These are phyloP conservation scores for Phaeoacremonium minimum DNA, from an alignment of 2,329 filamentous ascomycete genomes.

Conservation along the genomic window DNA sequence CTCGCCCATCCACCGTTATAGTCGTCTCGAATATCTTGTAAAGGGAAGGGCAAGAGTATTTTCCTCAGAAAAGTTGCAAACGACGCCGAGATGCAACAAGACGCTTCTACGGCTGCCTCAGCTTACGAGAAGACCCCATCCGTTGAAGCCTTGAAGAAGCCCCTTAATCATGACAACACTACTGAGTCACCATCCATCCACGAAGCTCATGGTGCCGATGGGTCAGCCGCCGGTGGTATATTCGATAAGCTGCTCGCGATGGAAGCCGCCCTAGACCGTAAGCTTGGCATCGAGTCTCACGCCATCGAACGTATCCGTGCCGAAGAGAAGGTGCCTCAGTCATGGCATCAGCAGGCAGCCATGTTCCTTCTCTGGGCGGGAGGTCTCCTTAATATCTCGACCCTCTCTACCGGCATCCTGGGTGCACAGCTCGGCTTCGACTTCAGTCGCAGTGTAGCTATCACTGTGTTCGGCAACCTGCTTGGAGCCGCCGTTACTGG, in stretches of 20 bases:
- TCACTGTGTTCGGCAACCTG: constrained; percentile 40
- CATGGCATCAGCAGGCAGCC: constrained; percentile 33
- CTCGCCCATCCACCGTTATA: too few species aligned
- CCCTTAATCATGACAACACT: too few species aligned
- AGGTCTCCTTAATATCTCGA: constrained; percentile 44
- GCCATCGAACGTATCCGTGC: constrained; percentile 38
- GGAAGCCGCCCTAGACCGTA: constrained; percentile 37
- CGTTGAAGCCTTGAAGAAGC: too few species aligned
- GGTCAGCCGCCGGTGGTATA: too few species aligned
- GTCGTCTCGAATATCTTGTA: too few species aligned
- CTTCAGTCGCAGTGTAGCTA: constrained; percentile 36
- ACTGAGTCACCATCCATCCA: too few species aligned
- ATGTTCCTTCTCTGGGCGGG: constrained; percentile 50
- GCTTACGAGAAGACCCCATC: too few species aligned
- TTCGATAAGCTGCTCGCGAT: constrained; percentile 29
- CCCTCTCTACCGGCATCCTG: constrained; percentile 46
- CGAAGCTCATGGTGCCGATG: too few species aligned
- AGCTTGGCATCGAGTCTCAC: constrained; percentile 42
- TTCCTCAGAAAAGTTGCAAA: too few species aligned
- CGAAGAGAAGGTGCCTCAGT: constrained; percentile 30
- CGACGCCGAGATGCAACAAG: too few species aligned
- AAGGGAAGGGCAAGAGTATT: too few species aligned
- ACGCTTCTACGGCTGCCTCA: too few species aligned
- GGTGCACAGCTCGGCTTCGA: constrained; percentile 42
- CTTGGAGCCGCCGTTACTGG: constrained; percentile 35